Percentiles rank a stretch among this genome's conserved stretches.
phyloP scores from a whole-genome alignment of 352 stramenopile species.

The Pseudoperonospora humuli region DNA sequence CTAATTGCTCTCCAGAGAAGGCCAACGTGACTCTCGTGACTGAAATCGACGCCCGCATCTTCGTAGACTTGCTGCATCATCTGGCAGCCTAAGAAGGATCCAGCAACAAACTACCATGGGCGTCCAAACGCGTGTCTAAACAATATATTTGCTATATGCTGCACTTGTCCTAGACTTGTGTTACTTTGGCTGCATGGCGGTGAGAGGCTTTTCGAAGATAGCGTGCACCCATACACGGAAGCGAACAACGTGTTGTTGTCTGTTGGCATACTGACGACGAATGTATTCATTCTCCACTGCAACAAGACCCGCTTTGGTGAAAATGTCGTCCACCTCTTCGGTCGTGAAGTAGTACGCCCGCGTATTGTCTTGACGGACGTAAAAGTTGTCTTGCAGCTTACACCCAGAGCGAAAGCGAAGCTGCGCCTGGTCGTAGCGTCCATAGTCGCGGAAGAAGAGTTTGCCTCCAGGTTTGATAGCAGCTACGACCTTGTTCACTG shows the following conservation, averaged over 20 bases:
- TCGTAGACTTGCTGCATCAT: conserved; percentile 47
- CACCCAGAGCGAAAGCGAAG: conserved; percentile 84
- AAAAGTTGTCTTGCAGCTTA: conserved; percentile 93
- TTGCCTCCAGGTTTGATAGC: conserved; percentile 69
- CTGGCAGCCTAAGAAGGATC: conserved; percentile 19
- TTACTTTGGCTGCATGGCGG: conserved; percentile 1
- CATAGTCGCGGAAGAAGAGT: conserved; percentile 94
- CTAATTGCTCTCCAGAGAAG: conserved; percentile 20
- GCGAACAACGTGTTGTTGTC: conserved; percentile 75
- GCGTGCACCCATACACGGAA: conserved; percentile 86
- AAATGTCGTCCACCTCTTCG: conserved; percentile 65
- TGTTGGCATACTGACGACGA: conserved; percentile 81
- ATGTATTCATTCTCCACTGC: conserved; percentile 81
- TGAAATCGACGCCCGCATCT: conserved; percentile 48
- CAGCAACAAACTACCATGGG: not conserved
- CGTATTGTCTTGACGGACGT: conserved; percentile 92
- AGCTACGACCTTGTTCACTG: conserved; percentile 84
- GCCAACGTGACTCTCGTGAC: conserved; percentile 68
- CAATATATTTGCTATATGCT: conserved; percentile 12
- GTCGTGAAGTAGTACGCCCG: conserved; percentile 93
- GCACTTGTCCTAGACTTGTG: conserved; percentile 5
- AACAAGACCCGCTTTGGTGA: conserved; percentile 49
- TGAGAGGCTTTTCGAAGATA: conserved; percentile 74
- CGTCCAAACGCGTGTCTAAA: conserved; percentile 9
- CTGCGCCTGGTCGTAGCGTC: conserved; percentile 92